Conservation (phyloP, 2,329 filamentous ascomycete genomes). For the Alternaria ventricosa region DNA sequence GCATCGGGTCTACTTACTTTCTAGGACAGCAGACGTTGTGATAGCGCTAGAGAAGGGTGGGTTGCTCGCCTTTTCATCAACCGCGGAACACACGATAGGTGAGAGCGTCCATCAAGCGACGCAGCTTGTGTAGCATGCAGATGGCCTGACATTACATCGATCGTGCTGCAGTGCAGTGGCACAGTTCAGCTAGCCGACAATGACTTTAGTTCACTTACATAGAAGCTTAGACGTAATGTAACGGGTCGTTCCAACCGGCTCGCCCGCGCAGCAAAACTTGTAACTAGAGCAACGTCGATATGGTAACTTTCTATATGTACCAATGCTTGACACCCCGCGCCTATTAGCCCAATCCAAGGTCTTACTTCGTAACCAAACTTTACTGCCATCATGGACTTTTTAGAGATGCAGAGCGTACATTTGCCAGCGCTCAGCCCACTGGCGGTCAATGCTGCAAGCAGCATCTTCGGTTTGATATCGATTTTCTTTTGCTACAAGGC, state of each 20-base stretch:
- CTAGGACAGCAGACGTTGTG: not conserved
- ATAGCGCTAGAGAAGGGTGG: not conserved
- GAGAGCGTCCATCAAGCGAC: not conserved
- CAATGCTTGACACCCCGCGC: not conserved
- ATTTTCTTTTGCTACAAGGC: conserved; percentile 18
- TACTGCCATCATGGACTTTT: conserved; percentile 2
- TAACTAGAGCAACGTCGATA: not conserved
- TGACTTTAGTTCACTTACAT: conserved; percentile 1
- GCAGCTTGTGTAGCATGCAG: conserved; percentile 1
- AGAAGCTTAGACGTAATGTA: not conserved
- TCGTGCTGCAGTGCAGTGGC: conserved; percentile 14
- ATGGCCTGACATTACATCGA: conserved; percentile 7
- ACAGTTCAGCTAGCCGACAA: conserved; percentile 5
- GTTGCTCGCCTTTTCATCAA: not conserved
- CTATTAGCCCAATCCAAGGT: conserved; percentile 1
- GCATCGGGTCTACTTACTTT: conserved; percentile 6
- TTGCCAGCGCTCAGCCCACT: conserved; percentile 8
- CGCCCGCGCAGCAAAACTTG: not conserved
- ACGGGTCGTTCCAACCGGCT: not conserved
- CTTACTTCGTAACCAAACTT: not conserved
- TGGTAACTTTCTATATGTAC: conserved; percentile 9
- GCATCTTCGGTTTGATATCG: conserved; percentile 18
- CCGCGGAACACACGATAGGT: not conserved
- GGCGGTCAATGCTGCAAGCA: conserved; percentile 14
- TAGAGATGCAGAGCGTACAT: conserved; percentile 7